Evolutionary conservation across 176 grass and related monocot genomes (phyloP).

Genomic region (Musa beccarii): DNA sequence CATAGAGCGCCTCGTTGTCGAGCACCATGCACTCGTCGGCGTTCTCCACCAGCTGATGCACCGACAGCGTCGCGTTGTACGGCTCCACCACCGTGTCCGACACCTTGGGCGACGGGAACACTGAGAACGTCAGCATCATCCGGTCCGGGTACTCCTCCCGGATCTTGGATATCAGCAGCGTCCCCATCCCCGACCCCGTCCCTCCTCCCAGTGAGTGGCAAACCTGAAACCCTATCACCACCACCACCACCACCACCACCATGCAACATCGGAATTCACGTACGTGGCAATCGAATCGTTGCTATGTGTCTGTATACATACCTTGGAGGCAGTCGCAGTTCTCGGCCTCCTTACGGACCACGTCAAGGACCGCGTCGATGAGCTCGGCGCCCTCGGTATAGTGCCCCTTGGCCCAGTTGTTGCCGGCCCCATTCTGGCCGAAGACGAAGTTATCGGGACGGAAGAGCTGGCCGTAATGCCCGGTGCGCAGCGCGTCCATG

Average conservation of each 20-base stretch:
- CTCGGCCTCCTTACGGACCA: slow-evolving; percentile 31
- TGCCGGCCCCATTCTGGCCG: slow-evolving; percentile 13
- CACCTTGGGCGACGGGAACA: slow-evolving; percentile 19
- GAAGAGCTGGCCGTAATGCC: slow-evolving; percentile 14
- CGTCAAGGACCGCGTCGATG: slow-evolving; percentile 5
- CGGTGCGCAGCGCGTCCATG: slow-evolving; percentile 20
- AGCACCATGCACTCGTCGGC: slow-evolving; percentile 22
- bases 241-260: neutral
- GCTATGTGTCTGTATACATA: neutral
- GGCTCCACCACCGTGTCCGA: slow-evolving; percentile 21
- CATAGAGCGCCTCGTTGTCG: slow-evolving; percentile 14
- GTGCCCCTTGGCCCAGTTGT: slow-evolving; percentile 17
- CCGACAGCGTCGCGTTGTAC: slow-evolving; percentile 19
- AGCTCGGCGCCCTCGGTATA: slow-evolving; percentile 11
- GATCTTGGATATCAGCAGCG: slow-evolving; percentile 17
- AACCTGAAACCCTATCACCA: slow-evolving; percentile 1
- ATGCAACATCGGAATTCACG: neutral
- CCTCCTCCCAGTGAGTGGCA: slow-evolving; percentile 14
- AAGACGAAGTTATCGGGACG: slow-evolving; percentile 22
- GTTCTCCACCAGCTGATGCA: slow-evolving; percentile 19
- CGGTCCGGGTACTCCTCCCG: slow-evolving; percentile 20
- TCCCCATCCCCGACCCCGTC: slow-evolving; percentile 20
- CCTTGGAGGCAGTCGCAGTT: slow-evolving; percentile 25
- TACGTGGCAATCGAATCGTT: too few species aligned
- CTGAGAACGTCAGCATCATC: slow-evolving; percentile 21